A percentile compares a stretch with the other conserved stretches of the same genome.
phyloP scores from a whole-genome alignment of 2,329 filamentous ascomycete genomes.

The Cryphonectria radicalis region DNA sequence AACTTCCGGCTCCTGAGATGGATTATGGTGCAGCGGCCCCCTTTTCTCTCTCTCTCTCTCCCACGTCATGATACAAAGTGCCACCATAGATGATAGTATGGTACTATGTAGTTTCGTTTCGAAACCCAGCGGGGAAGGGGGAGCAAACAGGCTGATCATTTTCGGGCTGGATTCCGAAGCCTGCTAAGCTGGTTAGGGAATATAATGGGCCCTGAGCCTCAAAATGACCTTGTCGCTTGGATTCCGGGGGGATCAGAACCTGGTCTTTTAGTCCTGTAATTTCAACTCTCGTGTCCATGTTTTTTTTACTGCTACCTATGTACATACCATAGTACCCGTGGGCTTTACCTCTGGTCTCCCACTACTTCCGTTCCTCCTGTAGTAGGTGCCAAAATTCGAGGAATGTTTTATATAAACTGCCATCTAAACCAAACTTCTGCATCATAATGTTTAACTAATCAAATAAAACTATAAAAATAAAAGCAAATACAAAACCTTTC shows the following conservation, averaged over 20 bases:
- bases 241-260: constrained; percentile 6
- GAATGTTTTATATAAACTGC: no score
- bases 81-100: neutral
- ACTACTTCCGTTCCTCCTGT: no score
- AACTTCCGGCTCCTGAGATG: neutral
- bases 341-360: no score
- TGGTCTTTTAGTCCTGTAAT: constrained; percentile 17
- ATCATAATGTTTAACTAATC: no score
- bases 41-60: constrained; percentile 12
- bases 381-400: no score
- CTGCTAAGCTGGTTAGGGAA: constrained; percentile 20
- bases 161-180: constrained; percentile 2
- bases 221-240: constrained; percentile 11
- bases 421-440: no score
- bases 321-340: neutral
- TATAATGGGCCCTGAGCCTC: neutral
- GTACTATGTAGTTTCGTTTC: constrained; percentile 18
- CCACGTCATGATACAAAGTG: neutral
- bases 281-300: neutral
- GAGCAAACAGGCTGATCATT: constrained; percentile 6
- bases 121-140: constrained; percentile 18
- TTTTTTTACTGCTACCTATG: neutral
- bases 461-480: no score
- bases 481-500: no score
- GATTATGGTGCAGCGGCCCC: neutral